Conservation (phyloP, 306 rosid species). For the Datisca glomerata region DNA sequence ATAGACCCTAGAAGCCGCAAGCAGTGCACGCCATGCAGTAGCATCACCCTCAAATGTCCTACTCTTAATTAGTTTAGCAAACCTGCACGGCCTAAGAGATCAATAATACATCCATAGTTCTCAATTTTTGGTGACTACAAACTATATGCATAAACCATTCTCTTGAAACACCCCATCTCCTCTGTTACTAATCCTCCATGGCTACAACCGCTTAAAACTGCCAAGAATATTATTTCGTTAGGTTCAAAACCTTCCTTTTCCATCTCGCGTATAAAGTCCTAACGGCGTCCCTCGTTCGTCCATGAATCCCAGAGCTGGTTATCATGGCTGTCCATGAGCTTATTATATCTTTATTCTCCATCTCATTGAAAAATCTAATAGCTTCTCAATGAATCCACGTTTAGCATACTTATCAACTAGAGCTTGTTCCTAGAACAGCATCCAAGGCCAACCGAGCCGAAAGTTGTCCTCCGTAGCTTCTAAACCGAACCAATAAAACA, state of each 20-base stretch:
- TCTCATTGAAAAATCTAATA: slow-evolving; percentile 33
- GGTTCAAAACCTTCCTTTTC: slow-evolving; percentile 42
- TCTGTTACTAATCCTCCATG: slow-evolving; percentile 61
- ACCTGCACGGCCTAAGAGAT: slow-evolving; percentile 72
- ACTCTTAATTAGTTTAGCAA: slow-evolving; percentile 41
- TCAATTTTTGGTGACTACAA: slow-evolving; percentile 40
- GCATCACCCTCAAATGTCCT: slow-evolving; percentile 43
- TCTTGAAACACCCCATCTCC: slow-evolving; percentile 39
- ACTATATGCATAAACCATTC: slow-evolving; percentile 39
- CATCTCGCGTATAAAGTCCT: slow-evolving; percentile 38
- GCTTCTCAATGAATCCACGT: slow-evolving; percentile 54
- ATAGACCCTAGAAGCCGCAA: slow-evolving; percentile 53
- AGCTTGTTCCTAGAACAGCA: slow-evolving; percentile 56
- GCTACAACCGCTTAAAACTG: slow-evolving; percentile 48
- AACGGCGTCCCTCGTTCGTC: slow-evolving; percentile 38
- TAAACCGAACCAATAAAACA: no score
- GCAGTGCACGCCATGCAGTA: slow-evolving; percentile 65
- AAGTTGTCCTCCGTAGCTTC: no score
- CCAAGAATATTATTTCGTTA: slow-evolving; percentile 52
- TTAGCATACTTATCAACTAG: slow-evolving; percentile 58
- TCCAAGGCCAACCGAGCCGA: slow-evolving; percentile 44
- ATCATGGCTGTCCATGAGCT: slow-evolving; percentile 75
- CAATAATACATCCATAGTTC: slow-evolving; percentile 63
- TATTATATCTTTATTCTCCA: slow-evolving; percentile 51
- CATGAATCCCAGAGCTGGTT: slow-evolving; percentile 50